Evolutionary conservation across 1,139 yeast species (phyloP).

Genomic region (Magnusiomyces ingens): DNA sequence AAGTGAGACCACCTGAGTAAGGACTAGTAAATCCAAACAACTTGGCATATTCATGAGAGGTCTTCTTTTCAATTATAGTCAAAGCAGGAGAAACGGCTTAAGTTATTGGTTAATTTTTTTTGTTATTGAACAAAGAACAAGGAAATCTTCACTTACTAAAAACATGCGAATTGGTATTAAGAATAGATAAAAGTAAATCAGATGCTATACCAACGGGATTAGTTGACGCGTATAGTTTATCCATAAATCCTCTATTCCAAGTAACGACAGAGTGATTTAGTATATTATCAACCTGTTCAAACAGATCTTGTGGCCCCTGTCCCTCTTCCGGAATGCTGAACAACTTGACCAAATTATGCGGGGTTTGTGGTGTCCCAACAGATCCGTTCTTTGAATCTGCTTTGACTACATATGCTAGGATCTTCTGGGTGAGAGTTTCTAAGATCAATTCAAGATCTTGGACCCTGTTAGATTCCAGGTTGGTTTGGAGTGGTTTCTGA

Average conservation of each 20-base stretch:
- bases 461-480: constrained; percentile 35
- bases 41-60: constrained; percentile 61
- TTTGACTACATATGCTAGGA: constrained; percentile 37
- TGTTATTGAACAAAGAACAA: not conserved
- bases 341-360: constrained; percentile 31
- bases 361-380: constrained; percentile 36
- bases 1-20: constrained; percentile 74
- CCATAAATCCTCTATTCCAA: constrained; percentile 84
- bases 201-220: constrained; percentile 78
- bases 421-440: constrained; percentile 33
- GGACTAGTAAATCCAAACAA: constrained; percentile 52
- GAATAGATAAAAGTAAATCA: constrained; percentile 59
- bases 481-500: too few species aligned
- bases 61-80: constrained; percentile 64
- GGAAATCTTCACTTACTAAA: constrained; percentile 34
- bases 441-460: constrained; percentile 42
- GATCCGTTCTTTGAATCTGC: constrained; percentile 33
- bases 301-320: constrained; percentile 38
- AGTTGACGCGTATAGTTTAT: constrained; percentile 75
- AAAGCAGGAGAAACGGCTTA: constrained; percentile 69
- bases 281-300: constrained; percentile 49
- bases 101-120: not conserved
- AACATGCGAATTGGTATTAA: constrained; percentile 82
- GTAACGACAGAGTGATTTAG: constrained; percentile 69
- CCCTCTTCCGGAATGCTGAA: constrained; percentile 33